Evolutionary conservation across 1,284 basidiomycete species (phyloP), one percentile per base, ranked within the genome.

Genomic region (Malassezia pachydermatis): DNA sequence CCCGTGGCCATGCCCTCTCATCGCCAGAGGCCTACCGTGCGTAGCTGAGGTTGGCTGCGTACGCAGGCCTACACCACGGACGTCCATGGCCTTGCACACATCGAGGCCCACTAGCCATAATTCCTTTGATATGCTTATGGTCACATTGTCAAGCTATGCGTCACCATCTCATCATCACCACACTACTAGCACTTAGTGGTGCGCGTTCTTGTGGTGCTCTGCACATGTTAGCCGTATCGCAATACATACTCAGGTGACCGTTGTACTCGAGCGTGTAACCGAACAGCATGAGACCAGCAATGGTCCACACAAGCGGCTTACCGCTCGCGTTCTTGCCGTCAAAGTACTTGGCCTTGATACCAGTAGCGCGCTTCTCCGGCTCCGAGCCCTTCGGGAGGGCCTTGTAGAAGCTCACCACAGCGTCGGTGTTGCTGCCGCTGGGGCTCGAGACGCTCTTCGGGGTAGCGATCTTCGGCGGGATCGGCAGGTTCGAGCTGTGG

Each of bases 391-490:
- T 78, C 60, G 88, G 89, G 41, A 95, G 79, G 73, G 85, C 86
- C 60, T 86, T 88, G 79, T 95, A 95, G 76, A 94, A 94, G 69
- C 84, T 81, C 59, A 94, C 87, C 70, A 94, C 84, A 32, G 82
- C 81, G 51, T 80, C 78, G 49, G 92, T 84, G 60, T 84, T 82
- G 45, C 80, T 81, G 48, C 83, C 84, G 58, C 86, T 88, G 54
- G 83, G 81, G 73, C 84, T 70, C 74, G 88, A 85, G 56, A 92
- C 82, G 63, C 86, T 81, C 51, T 80, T 79, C 4, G 88, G 89
- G 19, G 88, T 86, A 47, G 89, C 88, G 70, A 95, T 84, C 78
- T 95, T 95, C 47, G 89, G 89, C 37, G 89, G 89, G 64, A 94
- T 82, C 56, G 92, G 80, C 6, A 70, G 59, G 14, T 57, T 37